Percentiles rank a stretch among this genome's conserved stretches.
Conservation (phyloP, 2,329 filamentous ascomycete species). For the Trichoderma asperellum region DNA sequence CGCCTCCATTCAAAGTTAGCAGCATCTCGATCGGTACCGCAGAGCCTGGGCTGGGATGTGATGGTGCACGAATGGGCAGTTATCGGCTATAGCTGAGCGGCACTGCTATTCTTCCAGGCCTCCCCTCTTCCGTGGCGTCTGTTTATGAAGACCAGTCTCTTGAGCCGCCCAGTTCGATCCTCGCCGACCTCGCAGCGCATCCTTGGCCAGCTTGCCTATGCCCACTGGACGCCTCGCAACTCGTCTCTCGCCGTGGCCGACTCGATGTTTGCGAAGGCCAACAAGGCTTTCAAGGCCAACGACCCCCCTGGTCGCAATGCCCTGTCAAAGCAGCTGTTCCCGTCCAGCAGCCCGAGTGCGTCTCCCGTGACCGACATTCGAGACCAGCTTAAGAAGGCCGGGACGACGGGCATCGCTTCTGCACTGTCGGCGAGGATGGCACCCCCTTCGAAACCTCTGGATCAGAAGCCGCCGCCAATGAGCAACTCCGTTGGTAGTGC, state of each 20-base stretch:
- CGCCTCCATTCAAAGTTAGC: constrained; percentile 16
- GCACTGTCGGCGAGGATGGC: constrained; percentile 48
- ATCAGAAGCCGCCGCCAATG: constrained; percentile 12
- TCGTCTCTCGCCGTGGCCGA: constrained; percentile 32
- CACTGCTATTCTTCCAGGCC: constrained; percentile 8
- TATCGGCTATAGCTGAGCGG: background rate
- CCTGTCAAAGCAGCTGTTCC: constrained; percentile 58
- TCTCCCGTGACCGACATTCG: constrained; percentile 53
- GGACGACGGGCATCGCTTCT: constrained; percentile 39
- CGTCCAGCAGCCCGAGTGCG: constrained; percentile 58
- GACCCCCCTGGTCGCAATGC: constrained; percentile 41
- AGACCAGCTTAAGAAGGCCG: constrained; percentile 54
- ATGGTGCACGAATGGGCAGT: background rate
- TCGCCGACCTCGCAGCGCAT: constrained; percentile 42
- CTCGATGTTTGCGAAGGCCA: constrained; percentile 45
- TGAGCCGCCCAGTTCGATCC: constrained; percentile 41
- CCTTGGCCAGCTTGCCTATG: constrained; percentile 36
- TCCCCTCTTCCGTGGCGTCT: background rate
- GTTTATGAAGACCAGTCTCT: constrained; percentile 45
- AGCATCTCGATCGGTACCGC: constrained; percentile 20
- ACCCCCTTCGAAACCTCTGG: constrained; percentile 36
- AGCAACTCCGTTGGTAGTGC: background rate
- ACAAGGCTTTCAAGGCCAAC: constrained; percentile 46
- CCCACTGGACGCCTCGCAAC: constrained; percentile 31
- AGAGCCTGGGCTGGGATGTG: constrained; percentile 7